Conservation (phyloP, 768 basidiomycete species). For the Leccinum arenicola region DNA sequence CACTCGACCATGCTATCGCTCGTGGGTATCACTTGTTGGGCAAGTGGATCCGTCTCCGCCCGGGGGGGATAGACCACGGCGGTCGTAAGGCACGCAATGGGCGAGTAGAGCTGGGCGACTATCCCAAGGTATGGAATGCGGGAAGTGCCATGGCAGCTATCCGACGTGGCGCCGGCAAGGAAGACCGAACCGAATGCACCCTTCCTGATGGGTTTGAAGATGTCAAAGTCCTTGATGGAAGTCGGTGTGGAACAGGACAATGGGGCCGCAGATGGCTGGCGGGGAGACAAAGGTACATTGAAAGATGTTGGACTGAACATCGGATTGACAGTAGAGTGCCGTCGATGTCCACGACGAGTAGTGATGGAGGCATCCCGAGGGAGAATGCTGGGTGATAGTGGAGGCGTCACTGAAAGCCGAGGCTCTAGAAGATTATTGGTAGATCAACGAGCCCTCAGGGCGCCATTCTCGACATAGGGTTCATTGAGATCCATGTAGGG, state of each 20-base stretch:
- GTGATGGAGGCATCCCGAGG: conserved; percentile 51
- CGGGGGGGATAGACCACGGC: conserved; percentile 29
- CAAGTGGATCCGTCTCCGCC: conserved; percentile 14
- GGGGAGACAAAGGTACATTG: conserved; percentile 74
- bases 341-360: conserved; percentile 57
- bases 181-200: too few species aligned
- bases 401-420: conserved; percentile 68
- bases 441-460: conserved; percentile 65
- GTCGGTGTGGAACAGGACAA: conserved; percentile 77
- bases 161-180: conserved; percentile 16
- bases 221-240: conserved; percentile 44
- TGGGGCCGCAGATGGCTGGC: conserved; percentile 76
- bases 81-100: conserved; percentile 17
- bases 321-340: conserved; percentile 70
- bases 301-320: conserved; percentile 53
- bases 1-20: conserved; percentile 39
- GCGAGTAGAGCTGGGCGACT: conserved; percentile 10
- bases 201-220: too few species aligned
- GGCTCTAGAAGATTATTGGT: conserved; percentile 62
- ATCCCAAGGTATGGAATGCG: conserved; percentile 26
- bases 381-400: conserved; percentile 56
- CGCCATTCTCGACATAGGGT: conserved; percentile 32
- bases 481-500: conserved; percentile 71
- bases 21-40: conserved; percentile 36
- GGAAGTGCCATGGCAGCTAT: conserved; percentile 25